Percentiles rank a stretch among this genome's conserved stretches.
phyloP scores from a whole-genome alignment of 495 filamentous ascomycete genomes.

The Staphylotrichum longicolle region DNA sequence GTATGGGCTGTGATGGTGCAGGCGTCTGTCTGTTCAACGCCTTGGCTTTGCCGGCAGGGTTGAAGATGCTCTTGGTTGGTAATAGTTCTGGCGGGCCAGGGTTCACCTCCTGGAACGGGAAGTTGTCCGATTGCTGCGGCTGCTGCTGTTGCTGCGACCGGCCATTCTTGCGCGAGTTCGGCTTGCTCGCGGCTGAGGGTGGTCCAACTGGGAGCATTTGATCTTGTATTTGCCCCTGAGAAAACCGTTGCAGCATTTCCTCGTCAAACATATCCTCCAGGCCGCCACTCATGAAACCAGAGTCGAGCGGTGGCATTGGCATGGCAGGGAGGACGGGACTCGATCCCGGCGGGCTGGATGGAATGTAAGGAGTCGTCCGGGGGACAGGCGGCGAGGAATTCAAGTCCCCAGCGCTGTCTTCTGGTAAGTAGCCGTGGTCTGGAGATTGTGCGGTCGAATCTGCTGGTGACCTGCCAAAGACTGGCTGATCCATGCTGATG shows the following conservation, averaged over 20 bases:
- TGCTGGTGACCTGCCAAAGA: constrained; percentile 35
- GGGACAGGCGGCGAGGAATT: constrained; percentile 78
- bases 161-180: constrained; percentile 20
- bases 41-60: constrained; percentile 35
- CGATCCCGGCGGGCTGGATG: constrained; percentile 58
- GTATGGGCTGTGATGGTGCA: constrained; percentile 12
- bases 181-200: constrained; percentile 14
- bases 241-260: constrained; percentile 24
- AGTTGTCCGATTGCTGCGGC: constrained; percentile 24
- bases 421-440: constrained; percentile 53
- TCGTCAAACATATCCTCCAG: constrained; percentile 58
- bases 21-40: constrained; percentile 25
- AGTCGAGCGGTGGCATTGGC: constrained; percentile 59
- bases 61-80: constrained; percentile 47
- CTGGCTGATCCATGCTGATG: constrained; percentile 26
- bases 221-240: constrained; percentile 24
- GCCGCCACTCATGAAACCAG: constrained; percentile 76
- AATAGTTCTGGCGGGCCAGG: constrained; percentile 46
- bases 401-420: constrained; percentile 60
- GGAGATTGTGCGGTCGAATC: constrained; percentile 55
- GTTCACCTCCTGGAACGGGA: constrained; percentile 42
- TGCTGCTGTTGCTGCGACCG: constrained; percentile 13
- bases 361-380: constrained; percentile 45
- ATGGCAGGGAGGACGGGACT: constrained; percentile 72
- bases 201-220: constrained; percentile 18